Conservation (phyloP, 2,329 filamentous ascomycete genomes). For the Aspergillus sp. region DNA sequence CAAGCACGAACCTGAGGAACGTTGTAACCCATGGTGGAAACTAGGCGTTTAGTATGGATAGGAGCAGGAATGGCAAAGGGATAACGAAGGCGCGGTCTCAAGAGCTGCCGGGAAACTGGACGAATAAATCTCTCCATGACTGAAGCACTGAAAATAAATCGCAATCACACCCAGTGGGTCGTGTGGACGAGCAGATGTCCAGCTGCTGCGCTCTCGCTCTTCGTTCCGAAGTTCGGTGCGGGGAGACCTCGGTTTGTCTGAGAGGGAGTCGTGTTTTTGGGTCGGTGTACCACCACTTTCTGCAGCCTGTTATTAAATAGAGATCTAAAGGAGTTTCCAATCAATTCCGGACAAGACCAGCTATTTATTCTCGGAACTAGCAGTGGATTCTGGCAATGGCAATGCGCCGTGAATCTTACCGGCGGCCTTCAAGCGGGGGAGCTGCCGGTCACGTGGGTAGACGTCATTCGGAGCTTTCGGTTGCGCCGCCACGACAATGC, state of each 20-base stretch:
- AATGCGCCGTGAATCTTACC: constrained; percentile 1
- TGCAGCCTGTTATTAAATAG: neutral
- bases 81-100: constrained; percentile 38
- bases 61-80: constrained; percentile 37
- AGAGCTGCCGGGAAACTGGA: constrained; percentile 39
- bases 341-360: neutral
- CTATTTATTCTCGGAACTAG: neutral
- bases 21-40: constrained; percentile 45
- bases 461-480: constrained; percentile 15
- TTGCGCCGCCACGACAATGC: neutral
- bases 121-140: constrained; percentile 40
- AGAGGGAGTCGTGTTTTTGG: neutral
- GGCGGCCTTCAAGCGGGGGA: constrained; percentile 13
- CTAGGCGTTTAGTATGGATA: constrained; percentile 36
- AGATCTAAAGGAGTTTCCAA: constrained; percentile 17
- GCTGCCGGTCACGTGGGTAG: constrained; percentile 20
- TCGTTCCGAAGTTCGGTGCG: constrained; percentile 1
- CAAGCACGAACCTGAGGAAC: constrained; percentile 40
- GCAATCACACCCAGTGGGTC: constrained; percentile 25
- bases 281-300: neutral
- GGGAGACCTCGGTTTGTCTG: constrained; percentile 3
- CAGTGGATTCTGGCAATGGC: neutral
- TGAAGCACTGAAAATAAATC: neutral
- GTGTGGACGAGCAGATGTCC: constrained; percentile 5
- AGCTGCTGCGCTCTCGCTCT: neutral